Evolutionary conservation across 2,329 filamentous ascomycete species (phyloP).

Genomic region (Pseudogymnoascus sp.): DNA sequence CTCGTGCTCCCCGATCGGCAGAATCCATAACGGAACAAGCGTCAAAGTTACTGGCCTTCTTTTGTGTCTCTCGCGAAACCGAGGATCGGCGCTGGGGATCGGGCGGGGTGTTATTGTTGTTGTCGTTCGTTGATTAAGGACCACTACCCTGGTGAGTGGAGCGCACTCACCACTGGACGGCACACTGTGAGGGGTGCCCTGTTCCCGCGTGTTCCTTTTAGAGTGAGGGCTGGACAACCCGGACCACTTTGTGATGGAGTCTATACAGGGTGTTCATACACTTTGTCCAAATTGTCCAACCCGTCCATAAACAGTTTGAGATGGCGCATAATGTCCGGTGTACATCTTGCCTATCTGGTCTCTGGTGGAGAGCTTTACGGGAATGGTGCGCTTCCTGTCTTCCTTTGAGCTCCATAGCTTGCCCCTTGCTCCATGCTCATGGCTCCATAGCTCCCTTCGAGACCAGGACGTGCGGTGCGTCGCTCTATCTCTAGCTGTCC

Average conservation of each 20-base stretch:
- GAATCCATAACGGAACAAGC: background rate
- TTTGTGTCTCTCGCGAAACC: background rate
- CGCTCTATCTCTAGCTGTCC: conserved; percentile 4
- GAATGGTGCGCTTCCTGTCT: background rate
- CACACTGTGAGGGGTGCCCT: conserved; percentile 1
- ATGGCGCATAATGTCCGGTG: background rate
- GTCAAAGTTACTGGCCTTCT: background rate
- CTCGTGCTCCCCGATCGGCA: background rate
- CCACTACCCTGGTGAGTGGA: background rate
- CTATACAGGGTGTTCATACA: background rate
- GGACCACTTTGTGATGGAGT: background rate
- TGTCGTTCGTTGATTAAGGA: conserved; percentile 6
- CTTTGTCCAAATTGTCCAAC: background rate
- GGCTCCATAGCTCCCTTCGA: background rate
- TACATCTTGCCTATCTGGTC: conserved; percentile 6
- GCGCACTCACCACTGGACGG: background rate
- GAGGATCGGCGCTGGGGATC: background rate
- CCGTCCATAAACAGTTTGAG: background rate
- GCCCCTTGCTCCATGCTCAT: background rate
- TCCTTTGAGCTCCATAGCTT: conserved; percentile 3
- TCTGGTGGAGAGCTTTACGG: background rate
- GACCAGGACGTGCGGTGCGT: background rate
- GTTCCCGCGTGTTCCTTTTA: conserved; percentile 7
- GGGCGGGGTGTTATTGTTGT: background rate
- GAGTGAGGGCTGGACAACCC: background rate